Evolutionary conservation across 2,329 filamentous ascomycete genomes (phyloP).

Genomic region (Pseudophaeomoniella oleicola): DNA sequence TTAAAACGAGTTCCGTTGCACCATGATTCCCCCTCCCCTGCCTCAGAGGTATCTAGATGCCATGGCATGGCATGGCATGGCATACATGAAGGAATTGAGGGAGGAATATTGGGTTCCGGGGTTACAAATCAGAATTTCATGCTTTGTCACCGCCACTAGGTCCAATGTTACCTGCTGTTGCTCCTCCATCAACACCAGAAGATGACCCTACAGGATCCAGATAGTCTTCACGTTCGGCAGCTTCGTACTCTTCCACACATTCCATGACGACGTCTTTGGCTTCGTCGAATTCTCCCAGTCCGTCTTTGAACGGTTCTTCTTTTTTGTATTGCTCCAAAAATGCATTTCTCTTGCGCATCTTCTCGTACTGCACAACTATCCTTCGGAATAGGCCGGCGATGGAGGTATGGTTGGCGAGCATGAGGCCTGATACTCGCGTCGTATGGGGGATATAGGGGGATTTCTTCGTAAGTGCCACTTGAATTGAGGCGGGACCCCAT

Average conservation of each 20-base stretch:
- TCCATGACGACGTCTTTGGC: conserved; percentile 82
- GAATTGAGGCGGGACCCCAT: conserved; percentile 94
- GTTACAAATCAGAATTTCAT: neutral
- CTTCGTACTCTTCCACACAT: conserved; percentile 87
- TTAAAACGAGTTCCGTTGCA: too few relatives aligned
- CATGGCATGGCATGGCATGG: too few relatives aligned
- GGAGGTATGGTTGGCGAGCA: conserved; percentile 96
- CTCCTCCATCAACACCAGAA: neutral
- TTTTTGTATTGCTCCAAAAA: conserved; percentile 96
- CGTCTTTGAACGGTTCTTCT: conserved; percentile 83
- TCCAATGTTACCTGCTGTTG: neutral
- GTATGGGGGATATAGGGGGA: conserved; percentile 83
- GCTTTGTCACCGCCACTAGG: neutral
- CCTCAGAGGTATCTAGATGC: too few relatives aligned
- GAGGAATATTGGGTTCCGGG: neutral
- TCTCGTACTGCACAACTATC: conserved; percentile 83
- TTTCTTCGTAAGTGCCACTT: conserved; percentile 90
- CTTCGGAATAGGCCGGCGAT: conserved; percentile 94
- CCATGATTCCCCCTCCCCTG: too few relatives aligned
- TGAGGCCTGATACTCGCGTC: conserved; percentile 86
- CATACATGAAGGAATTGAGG: too few relatives aligned
- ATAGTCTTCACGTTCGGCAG: conserved; percentile 82
- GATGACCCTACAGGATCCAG: conserved; percentile 51
- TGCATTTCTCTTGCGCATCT: conserved; percentile 88
- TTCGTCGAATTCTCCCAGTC: conserved; percentile 88